Evolutionary conservation across 495 filamentous ascomycete genomes (phyloP).

Genomic region (Collariella sp.): DNA sequence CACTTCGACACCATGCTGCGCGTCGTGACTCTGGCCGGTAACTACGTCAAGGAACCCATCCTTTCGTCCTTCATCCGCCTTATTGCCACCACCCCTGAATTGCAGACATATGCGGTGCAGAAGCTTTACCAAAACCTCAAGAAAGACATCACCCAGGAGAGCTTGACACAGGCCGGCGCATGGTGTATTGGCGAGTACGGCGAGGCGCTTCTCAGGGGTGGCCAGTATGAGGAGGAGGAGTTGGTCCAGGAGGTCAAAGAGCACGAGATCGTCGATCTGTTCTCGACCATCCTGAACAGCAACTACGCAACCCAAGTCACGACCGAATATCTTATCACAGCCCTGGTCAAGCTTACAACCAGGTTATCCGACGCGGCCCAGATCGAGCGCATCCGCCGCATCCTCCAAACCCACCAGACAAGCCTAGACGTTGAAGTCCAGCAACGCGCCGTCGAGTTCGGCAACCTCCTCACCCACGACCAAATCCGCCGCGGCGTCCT

Average conservation of each 20-base stretch:
- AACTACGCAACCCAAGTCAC: slow-evolving; percentile 83
- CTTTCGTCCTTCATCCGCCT: slow-evolving; percentile 92
- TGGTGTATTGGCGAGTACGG: slow-evolving; percentile 99
- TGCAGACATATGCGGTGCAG: slow-evolving; percentile 93
- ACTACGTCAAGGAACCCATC: slow-evolving; percentile 96
- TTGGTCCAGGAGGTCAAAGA: slow-evolving; percentile 83
- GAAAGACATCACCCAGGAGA: slow-evolving; percentile 95
- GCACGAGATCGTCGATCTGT: slow-evolving; percentile 82
- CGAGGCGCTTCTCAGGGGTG: slow-evolving; percentile 75
- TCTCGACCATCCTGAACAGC: slow-evolving; percentile 84
- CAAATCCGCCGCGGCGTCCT: slow-evolving; percentile 82
- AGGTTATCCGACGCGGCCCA: slow-evolving; percentile 74
- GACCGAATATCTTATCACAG: slow-evolving; percentile 90
- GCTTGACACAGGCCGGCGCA: slow-evolving; percentile 83
- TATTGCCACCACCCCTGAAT: slow-evolving; percentile 85
- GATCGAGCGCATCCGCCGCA: slow-evolving; percentile 70
- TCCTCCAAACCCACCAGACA: slow-evolving; percentile 65
- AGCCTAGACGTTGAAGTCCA: slow-evolving; percentile 92
- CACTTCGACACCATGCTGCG: slow-evolving; percentile 95
- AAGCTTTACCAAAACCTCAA: slow-evolving; percentile 86
- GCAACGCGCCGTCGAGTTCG: slow-evolving; percentile 89
- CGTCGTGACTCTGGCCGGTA: slow-evolving; percentile 88
- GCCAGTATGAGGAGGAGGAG: slow-evolving; percentile 93
- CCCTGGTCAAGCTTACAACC: slow-evolving; percentile 90
- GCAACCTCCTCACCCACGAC: slow-evolving; percentile 84